These are phyloP conservation scores for Suillus spraguei DNA, from an alignment of 768 basidiomycete genomes.

Conservation along the genomic window DNA sequence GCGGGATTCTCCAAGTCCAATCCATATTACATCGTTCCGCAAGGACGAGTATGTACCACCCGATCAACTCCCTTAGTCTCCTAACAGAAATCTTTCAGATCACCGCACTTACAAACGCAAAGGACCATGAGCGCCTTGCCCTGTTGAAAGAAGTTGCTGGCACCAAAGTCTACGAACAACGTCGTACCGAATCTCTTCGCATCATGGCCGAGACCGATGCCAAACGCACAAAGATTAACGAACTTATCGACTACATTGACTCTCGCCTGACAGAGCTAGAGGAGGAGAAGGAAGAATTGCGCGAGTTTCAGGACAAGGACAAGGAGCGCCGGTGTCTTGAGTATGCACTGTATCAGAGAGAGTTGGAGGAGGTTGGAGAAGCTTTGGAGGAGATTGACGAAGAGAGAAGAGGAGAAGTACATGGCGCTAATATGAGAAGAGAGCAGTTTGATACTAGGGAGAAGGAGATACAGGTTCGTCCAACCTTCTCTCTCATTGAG, in stretches of 20 bases:
- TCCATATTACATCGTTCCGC: slow-evolving; percentile 98
- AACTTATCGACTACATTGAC: slow-evolving; percentile 89
- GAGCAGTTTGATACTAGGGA: slow-evolving; percentile 84
- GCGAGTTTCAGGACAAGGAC: slow-evolving; percentile 95
- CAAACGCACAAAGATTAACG: slow-evolving; percentile 89
- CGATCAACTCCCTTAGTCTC: not conserved
- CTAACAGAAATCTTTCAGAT: slow-evolving; percentile 56
- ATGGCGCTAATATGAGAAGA: slow-evolving; percentile 79
- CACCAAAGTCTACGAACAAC: slow-evolving; percentile 97
- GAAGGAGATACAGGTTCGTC: slow-evolving; percentile 77
- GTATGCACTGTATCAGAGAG: slow-evolving; percentile 90
- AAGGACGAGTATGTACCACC: slow-evolving; percentile 76
- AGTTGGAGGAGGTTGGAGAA: slow-evolving; percentile 85
- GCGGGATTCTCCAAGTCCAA: slow-evolving; percentile 99
- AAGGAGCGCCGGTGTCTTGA: slow-evolving; percentile 93
- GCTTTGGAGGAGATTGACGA: slow-evolving; percentile 85
- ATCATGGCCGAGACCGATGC: slow-evolving; percentile 97
- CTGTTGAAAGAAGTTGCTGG: slow-evolving; percentile 98
- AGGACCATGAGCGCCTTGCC: slow-evolving; percentile 90
- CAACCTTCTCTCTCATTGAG: not conserved
- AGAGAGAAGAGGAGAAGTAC: slow-evolving; percentile 80
- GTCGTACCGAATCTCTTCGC: slow-evolving; percentile 87
- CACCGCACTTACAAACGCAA: slow-evolving; percentile 94
- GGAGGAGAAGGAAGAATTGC: slow-evolving; percentile 97
- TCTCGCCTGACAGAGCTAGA: slow-evolving; percentile 89